Conservation (phyloP, 1,284 basidiomycete genomes). For the Ganoderma lucidum region DNA sequence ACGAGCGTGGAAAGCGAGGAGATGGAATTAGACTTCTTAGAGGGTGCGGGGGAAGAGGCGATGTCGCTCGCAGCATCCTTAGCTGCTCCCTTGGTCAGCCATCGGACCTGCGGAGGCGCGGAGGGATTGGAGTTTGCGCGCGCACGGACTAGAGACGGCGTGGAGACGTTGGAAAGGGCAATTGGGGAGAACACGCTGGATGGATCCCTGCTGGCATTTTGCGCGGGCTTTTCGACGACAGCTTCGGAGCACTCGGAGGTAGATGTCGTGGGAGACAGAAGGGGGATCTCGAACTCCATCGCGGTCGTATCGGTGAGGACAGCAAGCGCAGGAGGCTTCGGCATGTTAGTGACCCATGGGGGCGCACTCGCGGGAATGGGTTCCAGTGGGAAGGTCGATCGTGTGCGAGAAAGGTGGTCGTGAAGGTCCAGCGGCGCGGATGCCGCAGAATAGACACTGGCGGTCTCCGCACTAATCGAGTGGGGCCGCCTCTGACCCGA, state of each 20-base stretch:
- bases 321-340: slow-evolving; percentile 23
- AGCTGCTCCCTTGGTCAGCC: slow-evolving; percentile 18
- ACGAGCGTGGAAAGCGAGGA: slow-evolving; percentile 28
- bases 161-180: slow-evolving; percentile 11
- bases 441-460: slow-evolving; percentile 49
- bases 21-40: slow-evolving; percentile 19
- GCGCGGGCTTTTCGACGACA: slow-evolving; percentile 7
- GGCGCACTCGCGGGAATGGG: slow-evolving; percentile 25
- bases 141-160: slow-evolving; percentile 11
- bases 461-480: slow-evolving; percentile 40
- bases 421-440: slow-evolving; percentile 46
- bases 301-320: slow-evolving; percentile 7
- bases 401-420: slow-evolving; percentile 32
- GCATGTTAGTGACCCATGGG: slow-evolving; percentile 24
- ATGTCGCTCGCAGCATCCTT: slow-evolving; percentile 4
- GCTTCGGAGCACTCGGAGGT: slow-evolving; percentile 6
- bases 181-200: slow-evolving; percentile 9
- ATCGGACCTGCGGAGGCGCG: slow-evolving; percentile 23
- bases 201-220: not conserved
- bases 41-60: slow-evolving; percentile 5
- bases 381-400: slow-evolving; percentile 31
- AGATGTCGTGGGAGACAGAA: slow-evolving; percentile 9
- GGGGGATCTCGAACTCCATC: not conserved
- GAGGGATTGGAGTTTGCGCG: slow-evolving; percentile 23
- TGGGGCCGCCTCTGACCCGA: slow-evolving; percentile 26